Percentiles rank a stretch among this genome's conserved stretches.
These are phyloP conservation scores for Metschnikowia bowlesiae DNA, from an alignment of 805 yeast species.

Conservation along the genomic window DNA sequence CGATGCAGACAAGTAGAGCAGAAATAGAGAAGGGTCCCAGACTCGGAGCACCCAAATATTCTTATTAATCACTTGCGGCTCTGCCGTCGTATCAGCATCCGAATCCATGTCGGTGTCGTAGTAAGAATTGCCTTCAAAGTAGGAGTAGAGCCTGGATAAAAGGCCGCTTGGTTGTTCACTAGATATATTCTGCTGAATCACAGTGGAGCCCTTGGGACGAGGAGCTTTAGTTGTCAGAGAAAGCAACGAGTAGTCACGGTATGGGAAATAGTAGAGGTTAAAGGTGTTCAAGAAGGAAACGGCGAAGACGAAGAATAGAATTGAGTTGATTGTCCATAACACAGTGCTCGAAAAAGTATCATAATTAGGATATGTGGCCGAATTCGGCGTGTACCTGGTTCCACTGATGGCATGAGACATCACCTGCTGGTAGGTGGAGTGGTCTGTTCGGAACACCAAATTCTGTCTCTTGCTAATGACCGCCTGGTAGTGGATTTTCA, in stretches of 20 bases:
- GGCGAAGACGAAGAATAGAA: constrained; percentile 11
- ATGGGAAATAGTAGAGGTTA: constrained; percentile 15
- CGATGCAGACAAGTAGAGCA: constrained; percentile 44
- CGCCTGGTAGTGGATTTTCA: constrained; percentile 24
- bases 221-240: constrained; percentile 19
- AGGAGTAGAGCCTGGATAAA: constrained; percentile 10
- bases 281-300: constrained; percentile 17
- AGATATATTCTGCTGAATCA: constrained; percentile 13
- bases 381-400: neutral
- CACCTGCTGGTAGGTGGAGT: constrained; percentile 30
- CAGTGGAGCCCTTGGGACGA: constrained; percentile 26
- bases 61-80: constrained; percentile 20
- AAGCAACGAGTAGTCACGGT: constrained; percentile 30
- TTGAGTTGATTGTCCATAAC: constrained; percentile 17
- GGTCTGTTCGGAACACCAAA: constrained; percentile 32
- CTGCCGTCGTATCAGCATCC: constrained; percentile 21
- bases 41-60: constrained; percentile 53
- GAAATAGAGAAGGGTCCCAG: constrained; percentile 66
- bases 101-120: constrained; percentile 18
- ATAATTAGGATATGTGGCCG: neutral
- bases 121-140: constrained; percentile 14
- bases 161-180: constrained; percentile 10
- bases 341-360: constrained; percentile 11
- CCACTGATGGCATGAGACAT: constrained; percentile 17
- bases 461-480: constrained; percentile 27